Conservation (phyloP, 2,329 filamentous ascomycete species). For the Pseudogymnoascus sp. region DNA sequence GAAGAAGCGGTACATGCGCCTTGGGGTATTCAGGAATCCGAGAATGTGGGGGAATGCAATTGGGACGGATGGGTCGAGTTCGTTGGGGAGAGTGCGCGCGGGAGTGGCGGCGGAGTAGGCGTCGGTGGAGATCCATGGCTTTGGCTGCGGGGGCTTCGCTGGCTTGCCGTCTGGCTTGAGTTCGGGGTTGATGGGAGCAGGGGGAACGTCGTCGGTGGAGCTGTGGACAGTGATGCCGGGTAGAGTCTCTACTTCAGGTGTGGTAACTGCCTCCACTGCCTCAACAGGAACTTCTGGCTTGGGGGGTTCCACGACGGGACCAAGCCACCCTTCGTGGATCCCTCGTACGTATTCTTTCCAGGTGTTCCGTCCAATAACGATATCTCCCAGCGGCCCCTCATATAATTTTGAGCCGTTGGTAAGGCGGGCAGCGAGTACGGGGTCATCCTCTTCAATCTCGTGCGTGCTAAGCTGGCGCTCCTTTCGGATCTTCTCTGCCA, state of each 20-base stretch:
- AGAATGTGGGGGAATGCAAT: constrained; percentile 83
- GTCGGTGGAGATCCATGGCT: constrained; percentile 63
- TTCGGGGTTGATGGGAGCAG: constrained; percentile 16
- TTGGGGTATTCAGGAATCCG: constrained; percentile 84
- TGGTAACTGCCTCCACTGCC: constrained; percentile 14
- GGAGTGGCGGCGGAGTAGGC: constrained; percentile 62
- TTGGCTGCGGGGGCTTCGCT: constrained; percentile 52
- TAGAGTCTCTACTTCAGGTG: constrained; percentile 22
- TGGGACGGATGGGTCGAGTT: constrained; percentile 64
- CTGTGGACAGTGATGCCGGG: constrained; percentile 22
- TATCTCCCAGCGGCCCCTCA: constrained; percentile 68
- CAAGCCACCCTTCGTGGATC: constrained; percentile 92
- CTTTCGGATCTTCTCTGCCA: constrained; percentile 79
- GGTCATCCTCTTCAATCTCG: constrained; percentile 40
- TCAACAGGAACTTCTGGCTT: constrained; percentile 24
- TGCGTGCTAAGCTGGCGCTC: constrained; percentile 40
- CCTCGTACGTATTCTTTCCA: constrained; percentile 98
- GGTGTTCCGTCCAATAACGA: constrained; percentile 81
- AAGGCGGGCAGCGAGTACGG: constrained; percentile 55
- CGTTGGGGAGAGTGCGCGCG: constrained; percentile 56
- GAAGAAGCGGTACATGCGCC: constrained; percentile 78
- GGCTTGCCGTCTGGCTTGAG: constrained; percentile 44
- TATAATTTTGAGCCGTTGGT: constrained; percentile 62
- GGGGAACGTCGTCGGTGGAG: constrained; percentile 22
- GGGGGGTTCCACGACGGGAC: constrained; percentile 61